A percentile compares a stretch with the other conserved stretches of the same genome.
phyloP scores from a whole-genome alignment of 345 rosid genomes.

The Carallia brachiata region DNA sequence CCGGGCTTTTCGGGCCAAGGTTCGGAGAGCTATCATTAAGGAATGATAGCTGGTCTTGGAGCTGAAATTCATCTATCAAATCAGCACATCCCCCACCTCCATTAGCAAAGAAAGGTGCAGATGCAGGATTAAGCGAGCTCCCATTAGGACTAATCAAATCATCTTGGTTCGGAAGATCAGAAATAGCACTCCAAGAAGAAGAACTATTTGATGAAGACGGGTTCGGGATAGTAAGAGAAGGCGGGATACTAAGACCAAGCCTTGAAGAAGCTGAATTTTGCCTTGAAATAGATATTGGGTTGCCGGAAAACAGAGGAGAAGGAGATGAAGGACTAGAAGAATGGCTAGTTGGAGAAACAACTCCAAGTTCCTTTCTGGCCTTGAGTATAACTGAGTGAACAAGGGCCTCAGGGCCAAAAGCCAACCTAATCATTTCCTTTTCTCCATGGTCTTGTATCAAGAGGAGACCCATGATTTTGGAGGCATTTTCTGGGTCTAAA shows the following conservation, averaged over 20 bases:
- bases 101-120: constrained; percentile 53
- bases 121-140: constrained; percentile 54
- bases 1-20: constrained; percentile 39
- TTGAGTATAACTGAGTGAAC: constrained; percentile 67
- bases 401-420: constrained; percentile 81
- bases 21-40: constrained; percentile 47
- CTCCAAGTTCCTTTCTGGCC: constrained; percentile 69
- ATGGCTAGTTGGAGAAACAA: constrained; percentile 36
- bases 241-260: constrained; percentile 35
- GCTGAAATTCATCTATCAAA: constrained; percentile 58
- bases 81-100: constrained; percentile 43
- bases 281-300: constrained; percentile 35
- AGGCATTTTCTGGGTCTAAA: constrained; percentile 82
- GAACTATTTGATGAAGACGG: constrained; percentile 30
- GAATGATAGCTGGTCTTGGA: constrained; percentile 65
- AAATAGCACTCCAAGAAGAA: constrained; percentile 40
- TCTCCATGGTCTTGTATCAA: constrained; percentile 93
- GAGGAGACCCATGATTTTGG: constrained; percentile 91
- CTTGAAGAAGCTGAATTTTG: constrained; percentile 40
- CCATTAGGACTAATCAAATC: constrained; percentile 47
- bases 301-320: constrained; percentile 38
- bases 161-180: constrained; percentile 50
- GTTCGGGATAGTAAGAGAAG: constrained; percentile 40
- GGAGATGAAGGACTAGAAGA: constrained; percentile 51
- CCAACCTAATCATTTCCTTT: constrained; percentile 91